These are phyloP conservation scores for Vigna reflexopilosa DNA, from an alignment of 306 rosid genomes.

Conservation along the genomic window DNA sequence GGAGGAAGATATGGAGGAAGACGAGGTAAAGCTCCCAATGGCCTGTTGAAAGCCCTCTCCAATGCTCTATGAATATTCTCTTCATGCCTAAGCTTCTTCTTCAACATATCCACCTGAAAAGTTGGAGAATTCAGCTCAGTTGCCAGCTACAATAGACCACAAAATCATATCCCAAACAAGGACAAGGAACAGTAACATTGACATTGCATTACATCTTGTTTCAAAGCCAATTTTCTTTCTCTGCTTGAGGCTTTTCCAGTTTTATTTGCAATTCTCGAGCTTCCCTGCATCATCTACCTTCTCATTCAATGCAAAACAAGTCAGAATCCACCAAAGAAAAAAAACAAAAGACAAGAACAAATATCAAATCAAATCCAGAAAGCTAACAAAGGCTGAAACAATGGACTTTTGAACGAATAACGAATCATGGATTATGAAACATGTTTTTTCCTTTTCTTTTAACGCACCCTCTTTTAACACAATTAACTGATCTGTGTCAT, in stretches of 20 bases:
- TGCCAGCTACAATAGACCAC: neutral
- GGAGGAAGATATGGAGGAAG: constrained; percentile 96
- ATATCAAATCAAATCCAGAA: constrained; percentile 33
- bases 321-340: constrained; percentile 45
- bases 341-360: neutral
- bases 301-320: constrained; percentile 49
- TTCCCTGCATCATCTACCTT: constrained; percentile 69
- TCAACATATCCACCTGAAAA: constrained; percentile 81
- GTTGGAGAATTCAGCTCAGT: constrained; percentile 32
- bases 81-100: constrained; percentile 89
- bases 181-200: neutral
- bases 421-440: neutral
- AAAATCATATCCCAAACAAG: constrained; percentile 11
- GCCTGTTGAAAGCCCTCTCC: constrained; percentile 89
- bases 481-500: constrained; percentile 25
- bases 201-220: constrained; percentile 78
- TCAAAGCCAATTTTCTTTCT: constrained; percentile 76
- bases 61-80: constrained; percentile 90
- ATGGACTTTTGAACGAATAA: neutral
- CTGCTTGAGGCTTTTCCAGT: constrained; percentile 60
- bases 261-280: constrained; percentile 48
- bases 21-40: constrained; percentile 95
- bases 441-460: neutral
- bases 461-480: neutral
- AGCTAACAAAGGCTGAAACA: constrained; percentile 34